These are phyloP conservation scores for Exobasidium rhododendri DNA, from an alignment of 1,284 basidiomycete species.

Conservation along the genomic window DNA sequence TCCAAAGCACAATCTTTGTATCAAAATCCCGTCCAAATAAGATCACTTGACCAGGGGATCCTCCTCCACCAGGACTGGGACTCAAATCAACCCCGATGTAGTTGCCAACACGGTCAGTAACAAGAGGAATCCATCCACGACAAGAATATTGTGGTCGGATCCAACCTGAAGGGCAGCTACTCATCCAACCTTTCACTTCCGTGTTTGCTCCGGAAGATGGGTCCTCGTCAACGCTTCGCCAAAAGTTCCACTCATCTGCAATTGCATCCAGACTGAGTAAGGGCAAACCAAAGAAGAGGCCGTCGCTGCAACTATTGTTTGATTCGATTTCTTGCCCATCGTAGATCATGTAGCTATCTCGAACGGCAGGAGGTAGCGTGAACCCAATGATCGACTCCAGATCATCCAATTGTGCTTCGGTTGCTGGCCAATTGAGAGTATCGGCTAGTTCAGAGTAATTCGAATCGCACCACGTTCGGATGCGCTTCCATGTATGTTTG, in stretches of 20 bases:
- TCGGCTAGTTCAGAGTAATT: constrained; percentile 49
- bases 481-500: constrained; percentile 48
- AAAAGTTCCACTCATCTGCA: constrained; percentile 50
- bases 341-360: constrained; percentile 47
- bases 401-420: constrained; percentile 38
- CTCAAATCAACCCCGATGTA: constrained; percentile 94
- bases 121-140: constrained; percentile 90
- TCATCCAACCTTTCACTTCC: constrained; percentile 62
- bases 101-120: constrained; percentile 89
- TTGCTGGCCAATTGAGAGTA: constrained; percentile 51
- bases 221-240: constrained; percentile 50
- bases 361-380: constrained; percentile 42
- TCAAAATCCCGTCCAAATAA: constrained; percentile 97
- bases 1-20: constrained; percentile 81
- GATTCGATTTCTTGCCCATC: constrained; percentile 52
- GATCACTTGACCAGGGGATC: constrained; percentile 85
- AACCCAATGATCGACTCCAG: constrained; percentile 47
- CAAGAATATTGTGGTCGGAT: constrained; percentile 85
- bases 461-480: constrained; percentile 41
- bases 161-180: constrained; percentile 85
- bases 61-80: constrained; percentile 62
- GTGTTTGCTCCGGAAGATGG: constrained; percentile 43
- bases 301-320: constrained; percentile 48
- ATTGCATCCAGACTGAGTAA: constrained; percentile 46
- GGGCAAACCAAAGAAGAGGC: constrained; percentile 50